Evolutionary conservation across 768 basidiomycete genomes (phyloP).

Genomic region (Hemileccinum impolitum): DNA sequence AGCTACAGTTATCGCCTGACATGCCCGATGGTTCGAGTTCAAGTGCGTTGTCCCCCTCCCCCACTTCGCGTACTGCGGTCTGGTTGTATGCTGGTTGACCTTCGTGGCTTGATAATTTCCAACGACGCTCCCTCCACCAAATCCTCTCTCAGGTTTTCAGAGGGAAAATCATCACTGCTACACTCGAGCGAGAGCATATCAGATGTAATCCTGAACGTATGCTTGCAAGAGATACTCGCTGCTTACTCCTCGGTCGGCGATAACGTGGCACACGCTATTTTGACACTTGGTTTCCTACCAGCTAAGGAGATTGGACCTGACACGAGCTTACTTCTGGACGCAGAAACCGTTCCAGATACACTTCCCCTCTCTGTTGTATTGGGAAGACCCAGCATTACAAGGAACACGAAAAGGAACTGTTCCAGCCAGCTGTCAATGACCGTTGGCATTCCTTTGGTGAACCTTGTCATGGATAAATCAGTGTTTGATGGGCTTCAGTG

Average conservation of each 20-base stretch:
- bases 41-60: conserved; percentile 67
- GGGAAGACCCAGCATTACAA: conserved; percentile 9
- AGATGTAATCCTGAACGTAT: conserved; percentile 33
- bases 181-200: conserved; percentile 4
- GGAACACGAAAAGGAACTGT: background rate
- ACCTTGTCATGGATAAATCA: conserved; percentile 58
- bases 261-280: conserved; percentile 40
- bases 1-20: conserved; percentile 33
- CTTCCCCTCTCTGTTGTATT: conserved; percentile 23
- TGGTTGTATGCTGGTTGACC: conserved; percentile 63
- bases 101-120: conserved; percentile 48
- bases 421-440: conserved; percentile 16
- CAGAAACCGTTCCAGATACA: conserved; percentile 14
- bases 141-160: conserved; percentile 30
- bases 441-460: conserved; percentile 58
- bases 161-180: conserved; percentile 8
- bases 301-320: conserved; percentile 12
- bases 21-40: conserved; percentile 59
- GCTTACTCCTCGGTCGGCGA: conserved; percentile 45
- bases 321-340: conserved; percentile 23
- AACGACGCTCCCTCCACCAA: conserved; percentile 23
- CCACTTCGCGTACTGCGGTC: conserved; percentile 48
- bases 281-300: conserved; percentile 50
- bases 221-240: conserved; percentile 45
- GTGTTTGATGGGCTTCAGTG: conserved; percentile 77